phyloP scores from a whole-genome alignment of 1,284 basidiomycete genomes.

The Boletellus sp. region DNA sequence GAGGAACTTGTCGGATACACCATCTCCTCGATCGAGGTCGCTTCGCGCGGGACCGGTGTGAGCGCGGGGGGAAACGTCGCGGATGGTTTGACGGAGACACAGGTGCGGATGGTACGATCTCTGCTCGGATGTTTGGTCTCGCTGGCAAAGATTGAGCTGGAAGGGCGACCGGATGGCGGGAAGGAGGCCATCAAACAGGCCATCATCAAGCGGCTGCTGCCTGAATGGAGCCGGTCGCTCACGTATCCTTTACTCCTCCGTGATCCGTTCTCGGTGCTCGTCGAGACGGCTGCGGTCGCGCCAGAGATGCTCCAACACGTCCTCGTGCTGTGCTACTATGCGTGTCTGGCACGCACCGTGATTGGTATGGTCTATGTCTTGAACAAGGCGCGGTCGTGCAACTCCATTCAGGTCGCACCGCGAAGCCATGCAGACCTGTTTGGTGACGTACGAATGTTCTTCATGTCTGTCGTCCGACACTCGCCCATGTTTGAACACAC shows the following conservation, averaged over 20 bases:
- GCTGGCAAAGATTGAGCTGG: conserved; percentile 67
- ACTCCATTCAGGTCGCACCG: conserved; percentile 39
- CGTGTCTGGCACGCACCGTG: conserved; percentile 80
- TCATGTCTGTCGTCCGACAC: conserved; percentile 78
- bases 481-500: conserved; percentile 78
- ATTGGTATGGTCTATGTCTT: conserved; percentile 78
- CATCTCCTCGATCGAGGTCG: conserved; percentile 77
- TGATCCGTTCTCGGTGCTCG: conserved; percentile 83
- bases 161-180: conserved; percentile 64
- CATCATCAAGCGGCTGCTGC: conserved; percentile 82
- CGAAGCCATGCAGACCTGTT: conserved; percentile 64
- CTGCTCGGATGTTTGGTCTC: conserved; percentile 67
- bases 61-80: conserved; percentile 50
- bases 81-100: conserved; percentile 75
- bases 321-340: conserved; percentile 83
- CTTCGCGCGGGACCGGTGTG: conserved; percentile 65
- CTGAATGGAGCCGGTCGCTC: conserved; percentile 85
- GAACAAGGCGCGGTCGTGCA: conserved; percentile 62
- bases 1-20: conserved; percentile 91
- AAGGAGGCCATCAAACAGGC: conserved; percentile 74
- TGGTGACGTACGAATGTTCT: conserved; percentile 80
- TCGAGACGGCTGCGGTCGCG: conserved; percentile 85
- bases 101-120: conserved; percentile 74
- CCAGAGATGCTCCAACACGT: conserved; percentile 87
- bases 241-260: conserved; percentile 79